Conservation (phyloP, 768 basidiomycete species). For the Auricularia heimuer region DNA sequence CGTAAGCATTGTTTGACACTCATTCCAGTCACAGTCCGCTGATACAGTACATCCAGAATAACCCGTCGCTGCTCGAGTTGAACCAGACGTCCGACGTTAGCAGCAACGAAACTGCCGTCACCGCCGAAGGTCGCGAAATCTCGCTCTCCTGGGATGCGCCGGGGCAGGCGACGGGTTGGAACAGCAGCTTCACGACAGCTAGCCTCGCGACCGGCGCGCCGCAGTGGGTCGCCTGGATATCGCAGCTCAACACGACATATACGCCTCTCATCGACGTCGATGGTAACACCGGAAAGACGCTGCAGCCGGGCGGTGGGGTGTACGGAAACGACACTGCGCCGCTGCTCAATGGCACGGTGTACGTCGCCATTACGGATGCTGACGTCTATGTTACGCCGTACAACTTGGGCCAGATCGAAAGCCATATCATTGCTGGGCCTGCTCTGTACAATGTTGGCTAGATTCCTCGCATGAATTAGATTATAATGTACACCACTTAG, state of each 20-base stretch:
- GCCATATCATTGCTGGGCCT: conserved; percentile 47
- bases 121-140: conserved; percentile 35
- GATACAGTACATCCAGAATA: conserved; percentile 17
- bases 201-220: conserved; percentile 31
- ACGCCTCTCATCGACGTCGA: conserved; percentile 35
- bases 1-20: conserved; percentile 19
- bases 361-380: conserved; percentile 40
- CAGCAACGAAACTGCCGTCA: conserved; percentile 43
- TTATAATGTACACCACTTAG: too few species aligned
- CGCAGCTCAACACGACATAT: conserved; percentile 52
- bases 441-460: conserved; percentile 39
- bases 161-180: conserved; percentile 40
- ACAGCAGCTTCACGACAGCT: conserved; percentile 41
- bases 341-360: conserved; percentile 47
- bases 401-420: conserved; percentile 42
- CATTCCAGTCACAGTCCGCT: neutral
- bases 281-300: conserved; percentile 35
- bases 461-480: neutral
- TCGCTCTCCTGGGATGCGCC: conserved; percentile 46
- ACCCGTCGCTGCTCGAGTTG: conserved; percentile 21
- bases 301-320: conserved; percentile 40
- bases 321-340: conserved; percentile 30
- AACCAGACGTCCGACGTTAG: conserved; percentile 43
- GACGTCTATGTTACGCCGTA: conserved; percentile 47
- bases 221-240: conserved; percentile 49